These are phyloP conservation scores for Fraxinus greggii DNA, from an alignment of 305 asterid species.

Conservation along the genomic window DNA sequence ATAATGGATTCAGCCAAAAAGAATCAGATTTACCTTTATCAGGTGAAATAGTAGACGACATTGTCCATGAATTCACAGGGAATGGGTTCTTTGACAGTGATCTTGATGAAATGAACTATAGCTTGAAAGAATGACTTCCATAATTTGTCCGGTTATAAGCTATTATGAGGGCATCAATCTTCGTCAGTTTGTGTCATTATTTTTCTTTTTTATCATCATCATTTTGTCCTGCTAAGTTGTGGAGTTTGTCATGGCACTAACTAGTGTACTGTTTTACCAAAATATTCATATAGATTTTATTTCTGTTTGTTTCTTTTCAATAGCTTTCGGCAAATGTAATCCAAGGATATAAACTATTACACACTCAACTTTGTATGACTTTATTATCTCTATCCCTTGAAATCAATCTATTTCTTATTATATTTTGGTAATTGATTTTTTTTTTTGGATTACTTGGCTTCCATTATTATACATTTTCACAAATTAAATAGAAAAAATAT, in stretches of 20 bases:
- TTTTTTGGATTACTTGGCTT: not conserved
- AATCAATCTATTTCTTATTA: not conserved
- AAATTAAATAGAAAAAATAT: not conserved
- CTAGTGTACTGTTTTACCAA: not conserved
- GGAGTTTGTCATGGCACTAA: not conserved
- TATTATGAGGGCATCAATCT: slow-evolving; percentile 12
- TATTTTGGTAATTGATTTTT: not conserved
- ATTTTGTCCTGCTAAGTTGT: not conserved
- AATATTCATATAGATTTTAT: not conserved
- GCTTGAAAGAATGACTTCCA: slow-evolving; percentile 48
- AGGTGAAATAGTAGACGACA: slow-evolving; percentile 59
- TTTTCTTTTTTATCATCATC: not conserved
- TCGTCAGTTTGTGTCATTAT: slow-evolving; percentile 34
- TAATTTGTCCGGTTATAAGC: slow-evolving; percentile 15
- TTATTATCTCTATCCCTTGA: not conserved
- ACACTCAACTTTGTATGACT: not conserved
- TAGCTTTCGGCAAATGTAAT: not conserved
- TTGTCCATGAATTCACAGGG: slow-evolving; percentile 61
- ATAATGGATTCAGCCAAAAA: slow-evolving; percentile 41
- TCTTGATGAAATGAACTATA: slow-evolving; percentile 69
- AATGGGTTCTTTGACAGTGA: slow-evolving; percentile 63
- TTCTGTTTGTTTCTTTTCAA: not conserved
- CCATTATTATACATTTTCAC: not conserved
- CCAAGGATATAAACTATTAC: not conserved
- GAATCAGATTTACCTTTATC: slow-evolving; percentile 47